phyloP scores from a whole-genome alignment of 2,329 filamentous ascomycete genomes.

The Aureobasidium sp. region DNA sequence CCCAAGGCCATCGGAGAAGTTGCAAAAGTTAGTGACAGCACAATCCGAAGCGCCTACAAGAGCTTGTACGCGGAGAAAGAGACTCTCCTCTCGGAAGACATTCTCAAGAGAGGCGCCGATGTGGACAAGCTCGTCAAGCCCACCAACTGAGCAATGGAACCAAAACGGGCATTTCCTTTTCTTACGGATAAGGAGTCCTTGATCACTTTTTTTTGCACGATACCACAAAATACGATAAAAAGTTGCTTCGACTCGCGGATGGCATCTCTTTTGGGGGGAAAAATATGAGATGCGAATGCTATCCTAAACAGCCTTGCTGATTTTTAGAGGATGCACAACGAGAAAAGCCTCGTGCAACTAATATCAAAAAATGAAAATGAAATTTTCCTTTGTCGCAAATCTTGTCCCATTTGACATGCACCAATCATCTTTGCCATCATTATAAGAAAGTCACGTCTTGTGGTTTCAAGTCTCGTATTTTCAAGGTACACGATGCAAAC shows the following conservation, averaged over 20 bases:
- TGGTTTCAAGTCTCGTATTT: no score
- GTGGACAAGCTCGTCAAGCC: conserved; percentile 60
- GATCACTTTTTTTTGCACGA: background rate
- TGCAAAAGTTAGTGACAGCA: conserved; percentile 90
- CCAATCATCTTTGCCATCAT: no score
- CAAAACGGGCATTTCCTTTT: no score
- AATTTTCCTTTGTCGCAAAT: background rate
- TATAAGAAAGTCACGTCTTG: no score
- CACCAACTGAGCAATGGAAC: background rate
- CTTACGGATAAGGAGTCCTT: background rate
- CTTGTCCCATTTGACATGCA: no score
- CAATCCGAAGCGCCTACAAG: conserved; percentile 93
- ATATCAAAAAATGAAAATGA: background rate
- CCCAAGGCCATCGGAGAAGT: conserved; percentile 83
- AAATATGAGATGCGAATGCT: background rate
- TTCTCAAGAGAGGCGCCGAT: conserved; percentile 66
- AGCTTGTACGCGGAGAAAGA: conserved; percentile 70
- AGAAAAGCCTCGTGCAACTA: background rate
- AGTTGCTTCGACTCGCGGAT: background rate
- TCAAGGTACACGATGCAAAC: no score
- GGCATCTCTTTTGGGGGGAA: background rate
- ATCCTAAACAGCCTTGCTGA: background rate
- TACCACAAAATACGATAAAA: background rate
- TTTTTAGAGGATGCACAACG: background rate
- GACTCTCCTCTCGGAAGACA: conserved; percentile 66